Conservation (phyloP, 2,329 filamentous ascomycete genomes). For the Fusarium circinatum region DNA sequence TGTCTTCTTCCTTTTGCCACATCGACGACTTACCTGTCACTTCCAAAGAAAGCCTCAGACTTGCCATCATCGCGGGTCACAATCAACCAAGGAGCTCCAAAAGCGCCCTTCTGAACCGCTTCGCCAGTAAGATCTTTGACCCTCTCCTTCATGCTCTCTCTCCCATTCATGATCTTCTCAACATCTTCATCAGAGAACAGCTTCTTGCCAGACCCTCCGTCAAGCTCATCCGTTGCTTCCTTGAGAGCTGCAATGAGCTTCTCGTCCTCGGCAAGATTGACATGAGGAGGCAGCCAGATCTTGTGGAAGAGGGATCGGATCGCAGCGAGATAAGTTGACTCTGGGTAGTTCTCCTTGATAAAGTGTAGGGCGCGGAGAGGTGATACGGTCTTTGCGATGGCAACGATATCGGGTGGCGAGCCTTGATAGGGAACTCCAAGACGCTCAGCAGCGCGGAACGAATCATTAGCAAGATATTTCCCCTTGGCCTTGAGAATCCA, state of each 20-base stretch:
- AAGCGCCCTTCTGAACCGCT: slow-evolving; percentile 73
- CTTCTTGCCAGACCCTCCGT: slow-evolving; percentile 31
- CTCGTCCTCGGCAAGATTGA: slow-evolving; percentile 68
- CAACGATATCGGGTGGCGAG: slow-evolving; percentile 57
- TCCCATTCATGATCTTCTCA: slow-evolving; percentile 63
- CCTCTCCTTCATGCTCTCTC: slow-evolving; percentile 55
- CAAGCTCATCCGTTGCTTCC: slow-evolving; percentile 44
- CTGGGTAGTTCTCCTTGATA: slow-evolving; percentile 68
- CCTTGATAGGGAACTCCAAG: slow-evolving; percentile 51
- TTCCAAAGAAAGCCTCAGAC: slow-evolving; percentile 79
- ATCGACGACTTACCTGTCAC: slow-evolving; percentile 64
- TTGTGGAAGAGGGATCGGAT: slow-evolving; percentile 66
- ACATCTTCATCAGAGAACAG: slow-evolving; percentile 65
- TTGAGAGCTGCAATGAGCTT: slow-evolving; percentile 56
- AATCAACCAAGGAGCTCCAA: slow-evolving; percentile 81
- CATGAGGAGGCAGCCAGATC: slow-evolving; percentile 70
- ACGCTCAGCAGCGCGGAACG: slow-evolving; percentile 51
- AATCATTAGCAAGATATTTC: slow-evolving; percentile 60
- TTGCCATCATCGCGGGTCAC: slow-evolving; percentile 67
- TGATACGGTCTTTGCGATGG: slow-evolving; percentile 56
- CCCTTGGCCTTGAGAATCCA: slow-evolving; percentile 77
- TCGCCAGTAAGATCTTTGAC: slow-evolving; percentile 68
- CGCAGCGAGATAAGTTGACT: slow-evolving; percentile 60
- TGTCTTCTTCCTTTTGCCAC: too few relatives aligned
- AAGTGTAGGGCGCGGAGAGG: slow-evolving; percentile 74